Conservation (phyloP, 1,139 yeast genomes). For the Candida sp. region DNA sequence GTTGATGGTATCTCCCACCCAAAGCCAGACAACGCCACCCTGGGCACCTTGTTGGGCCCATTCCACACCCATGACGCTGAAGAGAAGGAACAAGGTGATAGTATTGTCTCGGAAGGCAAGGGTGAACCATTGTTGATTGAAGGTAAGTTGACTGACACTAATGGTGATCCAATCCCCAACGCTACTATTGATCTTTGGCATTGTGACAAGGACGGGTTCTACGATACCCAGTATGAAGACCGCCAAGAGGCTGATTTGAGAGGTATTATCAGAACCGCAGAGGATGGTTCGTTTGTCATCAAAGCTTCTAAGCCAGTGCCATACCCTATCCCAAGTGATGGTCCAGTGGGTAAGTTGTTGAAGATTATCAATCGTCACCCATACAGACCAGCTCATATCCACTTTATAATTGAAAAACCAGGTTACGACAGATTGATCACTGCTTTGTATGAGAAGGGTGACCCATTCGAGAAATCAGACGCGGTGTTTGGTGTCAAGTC, state of each 20-base stretch:
- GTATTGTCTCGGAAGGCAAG: slow-evolving; percentile 28
- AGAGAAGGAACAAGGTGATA: slow-evolving; percentile 25
- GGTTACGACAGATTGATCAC: slow-evolving; percentile 34
- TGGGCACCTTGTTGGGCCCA: slow-evolving; percentile 36
- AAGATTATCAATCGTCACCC: slow-evolving; percentile 36
- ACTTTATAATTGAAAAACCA: slow-evolving; percentile 28
- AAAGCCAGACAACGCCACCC: slow-evolving; percentile 31
- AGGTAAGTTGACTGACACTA: slow-evolving; percentile 23
- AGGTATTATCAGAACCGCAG: slow-evolving; percentile 30
- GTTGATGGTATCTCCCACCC: slow-evolving; percentile 36
- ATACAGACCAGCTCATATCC: slow-evolving; percentile 40
- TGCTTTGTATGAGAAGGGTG: slow-evolving; percentile 32
- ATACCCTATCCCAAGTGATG: slow-evolving; percentile 44
- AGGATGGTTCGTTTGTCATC: slow-evolving; percentile 29
- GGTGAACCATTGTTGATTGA: slow-evolving; percentile 31
- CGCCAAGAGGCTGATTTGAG: slow-evolving; percentile 30
- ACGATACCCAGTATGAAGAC: slow-evolving; percentile 33
- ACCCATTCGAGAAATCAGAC: slow-evolving; percentile 32
- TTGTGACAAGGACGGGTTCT: slow-evolving; percentile 40
- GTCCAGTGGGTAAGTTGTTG: slow-evolving; percentile 39
- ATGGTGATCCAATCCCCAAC: slow-evolving; percentile 29
- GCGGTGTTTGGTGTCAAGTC: slow-evolving; percentile 34
- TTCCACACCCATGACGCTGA: slow-evolving; percentile 38
- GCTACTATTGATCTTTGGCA: slow-evolving; percentile 40
- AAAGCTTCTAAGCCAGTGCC: slow-evolving; percentile 36